Evolutionary conservation across 805 yeast genomes (phyloP), one percentile per base, ranked within the genome.

Genomic region (Saccharomycopsis sp.): DNA sequence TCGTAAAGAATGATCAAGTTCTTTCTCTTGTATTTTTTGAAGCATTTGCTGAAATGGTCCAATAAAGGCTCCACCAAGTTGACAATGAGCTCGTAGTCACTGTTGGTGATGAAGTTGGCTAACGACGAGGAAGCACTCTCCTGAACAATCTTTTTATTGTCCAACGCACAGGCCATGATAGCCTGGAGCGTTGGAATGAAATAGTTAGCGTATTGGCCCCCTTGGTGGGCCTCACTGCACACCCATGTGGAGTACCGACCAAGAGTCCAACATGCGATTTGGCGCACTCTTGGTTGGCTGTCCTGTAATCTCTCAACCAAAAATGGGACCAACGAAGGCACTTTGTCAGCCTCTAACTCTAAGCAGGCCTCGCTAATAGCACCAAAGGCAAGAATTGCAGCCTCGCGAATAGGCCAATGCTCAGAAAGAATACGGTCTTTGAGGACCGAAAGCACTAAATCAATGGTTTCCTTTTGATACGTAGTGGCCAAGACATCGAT

Each of bases 251-350:
- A 80, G 68, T 86, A 94, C 57, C 98, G 78, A 50, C 96, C 86
- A 51, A 94, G 73, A 0, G 98, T 89, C 99, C 99, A 94, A 74
- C 98, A 92, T 0, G 97, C 75, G 55, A 94, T 94, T 70, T 90
- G 96, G 63, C 98, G 79, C 2, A 94, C 96, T 20, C 96, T 80
- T 7, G 96, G 85, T 71, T 91, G 86, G 2, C 70, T 65, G 69
- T 91, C 97, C 56, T 76, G 76, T 59, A 91, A 73, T 65, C 95
- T 77, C 58, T 90, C 89, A 24, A 91, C 91, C 61, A 94, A 75
- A 67, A 85, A 91, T 41, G 97, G 97, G 37, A 92, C 83, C 52
- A 94, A 73, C 29, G 83, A 80, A 1, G 97, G 96, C 47, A 94
- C 74, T 64, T 87, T 87, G 47, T 81, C 82, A 20, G 83, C 71